Evolutionary conservation across 345 rosid species (phyloP).

Genomic region (Lepidium didymum): DNA sequence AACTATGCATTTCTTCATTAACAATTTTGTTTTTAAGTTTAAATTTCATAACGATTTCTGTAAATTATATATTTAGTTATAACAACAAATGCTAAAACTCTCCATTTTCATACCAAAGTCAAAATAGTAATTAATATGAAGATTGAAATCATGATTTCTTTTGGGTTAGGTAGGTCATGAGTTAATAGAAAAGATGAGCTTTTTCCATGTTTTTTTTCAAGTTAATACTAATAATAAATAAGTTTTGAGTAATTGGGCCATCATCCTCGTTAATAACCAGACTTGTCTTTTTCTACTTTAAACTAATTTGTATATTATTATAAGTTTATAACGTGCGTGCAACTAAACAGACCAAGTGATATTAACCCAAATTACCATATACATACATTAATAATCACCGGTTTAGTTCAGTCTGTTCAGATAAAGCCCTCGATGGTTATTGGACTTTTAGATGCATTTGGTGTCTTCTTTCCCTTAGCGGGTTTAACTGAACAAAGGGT

Average conservation of each 20-base stretch:
- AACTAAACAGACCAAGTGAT: slow-evolving; percentile 1
- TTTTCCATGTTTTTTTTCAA: slow-evolving; percentile 1
- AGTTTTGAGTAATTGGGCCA: slow-evolving; percentile 14
- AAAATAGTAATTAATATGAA: background rate
- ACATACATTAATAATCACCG: background rate
- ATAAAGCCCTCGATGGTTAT: background rate
- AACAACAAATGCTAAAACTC: background rate
- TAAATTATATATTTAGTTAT: background rate
- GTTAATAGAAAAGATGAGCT: slow-evolving; percentile 6
- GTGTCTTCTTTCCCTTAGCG: no score
- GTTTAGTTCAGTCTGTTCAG: background rate
- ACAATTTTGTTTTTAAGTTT: background rate
- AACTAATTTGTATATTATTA: background rate
- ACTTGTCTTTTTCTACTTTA: slow-evolving; percentile 9
- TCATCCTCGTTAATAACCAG: slow-evolving; percentile 20
- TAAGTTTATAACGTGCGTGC: slow-evolving; percentile 16
- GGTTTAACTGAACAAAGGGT: no score
- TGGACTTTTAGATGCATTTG: background rate
- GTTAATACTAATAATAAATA: background rate
- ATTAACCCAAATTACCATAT: background rate
- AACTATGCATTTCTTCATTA: background rate
- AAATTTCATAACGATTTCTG: background rate
- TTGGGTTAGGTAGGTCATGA: background rate
- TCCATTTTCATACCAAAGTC: background rate
- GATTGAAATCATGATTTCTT: background rate